Percentiles rank a stretch among this genome's conserved stretches.
Evolutionary conservation across 1,139 yeast species (phyloP).

Genomic region (Zygosaccharomyces sapae): DNA sequence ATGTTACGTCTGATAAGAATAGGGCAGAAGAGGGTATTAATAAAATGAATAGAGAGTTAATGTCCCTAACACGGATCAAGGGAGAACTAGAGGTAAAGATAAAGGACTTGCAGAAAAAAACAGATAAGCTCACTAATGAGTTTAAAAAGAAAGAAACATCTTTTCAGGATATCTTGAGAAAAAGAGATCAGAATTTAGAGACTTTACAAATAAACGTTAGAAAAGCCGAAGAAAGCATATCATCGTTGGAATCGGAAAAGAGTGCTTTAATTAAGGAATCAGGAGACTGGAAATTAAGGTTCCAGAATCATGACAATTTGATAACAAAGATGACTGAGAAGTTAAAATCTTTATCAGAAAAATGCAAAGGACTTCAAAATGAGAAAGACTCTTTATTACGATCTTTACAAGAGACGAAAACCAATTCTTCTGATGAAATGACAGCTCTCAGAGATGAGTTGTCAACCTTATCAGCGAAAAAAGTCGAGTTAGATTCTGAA

Average conservation of each 20-base stretch:
- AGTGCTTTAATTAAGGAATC: slow-evolving; percentile 22
- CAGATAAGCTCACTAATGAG: slow-evolving; percentile 27
- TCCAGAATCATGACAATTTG: slow-evolving; percentile 29
- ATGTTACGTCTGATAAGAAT: slow-evolving; percentile 42
- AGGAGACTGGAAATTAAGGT: slow-evolving; percentile 29
- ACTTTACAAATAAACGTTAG: slow-evolving; percentile 16
- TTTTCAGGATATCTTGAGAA: slow-evolving; percentile 22
- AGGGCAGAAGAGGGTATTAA: slow-evolving; percentile 85
- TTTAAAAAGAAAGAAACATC: slow-evolving; percentile 34
- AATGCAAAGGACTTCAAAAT: slow-evolving; percentile 30
- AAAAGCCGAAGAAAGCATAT: slow-evolving; percentile 11
- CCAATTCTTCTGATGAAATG: slow-evolving; percentile 6
- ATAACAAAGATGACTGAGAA: slow-evolving; percentile 39
- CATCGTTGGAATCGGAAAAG: slow-evolving; percentile 18
- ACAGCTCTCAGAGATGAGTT: slow-evolving; percentile 11
- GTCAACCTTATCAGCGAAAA: slow-evolving; percentile 14
- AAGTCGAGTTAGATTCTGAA: slow-evolving; percentile 10
- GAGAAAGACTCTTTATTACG: slow-evolving; percentile 26
- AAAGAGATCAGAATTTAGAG: slow-evolving; percentile 21
- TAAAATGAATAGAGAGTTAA: slow-evolving; percentile 81
- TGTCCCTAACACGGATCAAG: slow-evolving; percentile 59
- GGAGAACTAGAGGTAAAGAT: slow-evolving; percentile 48
- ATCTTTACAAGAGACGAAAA: slow-evolving; percentile 11
- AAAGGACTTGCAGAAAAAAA: slow-evolving; percentile 43
- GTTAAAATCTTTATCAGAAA: slow-evolving; percentile 36